A percentile compares a stretch with the other conserved stretches of the same genome.
phyloP scores from a whole-genome alignment of 768 basidiomycete species.

The Polyporus arcularius region DNA sequence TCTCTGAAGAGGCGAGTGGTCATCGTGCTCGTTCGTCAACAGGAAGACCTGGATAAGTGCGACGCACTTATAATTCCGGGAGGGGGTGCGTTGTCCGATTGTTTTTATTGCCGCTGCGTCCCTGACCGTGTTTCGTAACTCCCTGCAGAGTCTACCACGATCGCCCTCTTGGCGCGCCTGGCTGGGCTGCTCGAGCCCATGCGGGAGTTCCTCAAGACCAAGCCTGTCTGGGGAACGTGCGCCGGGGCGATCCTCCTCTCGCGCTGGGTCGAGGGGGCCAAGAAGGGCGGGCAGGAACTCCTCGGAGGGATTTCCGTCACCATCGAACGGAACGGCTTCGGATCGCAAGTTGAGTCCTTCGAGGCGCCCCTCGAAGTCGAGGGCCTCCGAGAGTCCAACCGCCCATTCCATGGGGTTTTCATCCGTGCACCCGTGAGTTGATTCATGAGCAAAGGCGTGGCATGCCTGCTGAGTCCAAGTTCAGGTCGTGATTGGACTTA shows the following conservation, averaged over 20 bases:
- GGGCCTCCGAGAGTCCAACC: conserved; percentile 57
- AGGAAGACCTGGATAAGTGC: conserved; percentile 72
- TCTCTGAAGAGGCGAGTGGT: conserved; percentile 45
- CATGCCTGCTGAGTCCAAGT: neutral
- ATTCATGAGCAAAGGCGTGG: neutral
- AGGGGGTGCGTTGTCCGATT: conserved; percentile 54
- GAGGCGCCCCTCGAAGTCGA: conserved; percentile 72
- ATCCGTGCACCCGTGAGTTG: conserved; percentile 85
- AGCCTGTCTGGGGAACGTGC: conserved; percentile 94
- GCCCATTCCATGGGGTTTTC: conserved; percentile 81
- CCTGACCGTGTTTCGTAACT: neutral
- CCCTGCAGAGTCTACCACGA: conserved; percentile 83
- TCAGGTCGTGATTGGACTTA: conserved; percentile 65
- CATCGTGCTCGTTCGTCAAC: conserved; percentile 66
- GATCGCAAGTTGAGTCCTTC: conserved; percentile 92
- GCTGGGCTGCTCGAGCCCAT: conserved; percentile 83
- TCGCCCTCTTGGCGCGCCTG: conserved; percentile 72
- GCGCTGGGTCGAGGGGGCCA: conserved; percentile 69
- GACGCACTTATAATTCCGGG: conserved; percentile 92
- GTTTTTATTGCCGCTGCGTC: neutral
- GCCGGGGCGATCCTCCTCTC: conserved; percentile 92
- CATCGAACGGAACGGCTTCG: conserved; percentile 90
- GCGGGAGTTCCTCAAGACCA: conserved; percentile 64
- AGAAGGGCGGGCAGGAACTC: conserved; percentile 87
- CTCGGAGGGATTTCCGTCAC: conserved; percentile 78